These are phyloP conservation scores for Nitzschia sp. DNA, from an alignment of 108 stramenopile genomes.

Conservation along the genomic window DNA sequence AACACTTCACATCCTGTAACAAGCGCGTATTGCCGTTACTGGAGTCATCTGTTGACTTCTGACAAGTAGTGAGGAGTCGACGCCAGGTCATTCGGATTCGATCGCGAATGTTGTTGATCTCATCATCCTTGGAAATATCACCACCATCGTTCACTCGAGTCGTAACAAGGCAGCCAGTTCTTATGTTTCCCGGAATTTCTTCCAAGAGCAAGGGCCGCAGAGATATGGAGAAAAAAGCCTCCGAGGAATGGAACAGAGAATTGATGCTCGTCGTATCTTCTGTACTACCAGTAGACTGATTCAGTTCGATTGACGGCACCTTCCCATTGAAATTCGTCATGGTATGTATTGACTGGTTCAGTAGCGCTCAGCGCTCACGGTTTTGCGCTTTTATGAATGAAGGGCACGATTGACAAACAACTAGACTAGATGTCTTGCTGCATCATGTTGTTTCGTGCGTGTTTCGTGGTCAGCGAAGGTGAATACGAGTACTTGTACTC, in stretches of 20 bases:
- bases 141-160: background rate
- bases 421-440: too few relatives aligned
- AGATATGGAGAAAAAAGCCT: constrained; percentile 2
- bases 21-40: background rate
- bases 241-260: background rate
- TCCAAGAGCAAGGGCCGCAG: background rate
- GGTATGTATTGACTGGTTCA: too few relatives aligned
- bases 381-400: too few relatives aligned
- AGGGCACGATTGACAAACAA: too few relatives aligned
- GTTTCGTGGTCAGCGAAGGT: too few relatives aligned
- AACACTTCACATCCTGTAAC: background rate
- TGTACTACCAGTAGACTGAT: too few relatives aligned
- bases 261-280: too few relatives aligned
- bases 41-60: background rate
- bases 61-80: background rate
- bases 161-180: background rate
- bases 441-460: too few relatives aligned
- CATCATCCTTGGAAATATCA: background rate
- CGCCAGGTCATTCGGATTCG: constrained; percentile 9
- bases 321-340: too few relatives aligned
- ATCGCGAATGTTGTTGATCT: background rate
- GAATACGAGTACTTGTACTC: too few relatives aligned
- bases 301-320: too few relatives aligned
- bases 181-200: background rate
- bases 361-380: too few relatives aligned